These are phyloP conservation scores for Diaporthe destruens DNA, from an alignment of 2,329 filamentous ascomycete species.

Conservation along the genomic window DNA sequence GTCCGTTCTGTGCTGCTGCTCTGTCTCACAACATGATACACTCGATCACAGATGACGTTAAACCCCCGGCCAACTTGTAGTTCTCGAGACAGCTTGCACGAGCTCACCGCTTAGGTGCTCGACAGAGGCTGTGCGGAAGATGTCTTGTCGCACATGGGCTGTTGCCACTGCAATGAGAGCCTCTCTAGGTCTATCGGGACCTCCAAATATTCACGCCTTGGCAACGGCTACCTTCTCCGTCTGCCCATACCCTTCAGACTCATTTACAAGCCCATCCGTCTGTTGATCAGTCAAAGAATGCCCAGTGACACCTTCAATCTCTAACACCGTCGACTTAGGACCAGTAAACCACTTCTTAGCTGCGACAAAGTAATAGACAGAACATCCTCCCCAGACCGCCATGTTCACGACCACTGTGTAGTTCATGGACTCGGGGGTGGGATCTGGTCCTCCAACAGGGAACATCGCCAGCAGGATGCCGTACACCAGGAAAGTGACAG, in stretches of 20 bases:
- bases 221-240: conserved; percentile 25
- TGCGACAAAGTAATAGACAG: conserved; percentile 68
- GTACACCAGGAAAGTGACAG: conserved; percentile 67
- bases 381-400: conserved; percentile 68
- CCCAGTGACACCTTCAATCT: conserved; percentile 44
- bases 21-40: not conserved
- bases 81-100: not conserved
- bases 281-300: conserved; percentile 44
- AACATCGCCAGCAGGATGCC: conserved; percentile 71
- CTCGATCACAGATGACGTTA: no score
- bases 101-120: not conserved
- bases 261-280: conserved; percentile 23
- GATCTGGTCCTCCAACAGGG: conserved; percentile 66
- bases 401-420: conserved; percentile 73
- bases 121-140: not conserved
- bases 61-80: no score
- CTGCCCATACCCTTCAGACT: conserved; percentile 20
- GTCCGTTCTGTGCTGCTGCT: not conserved
- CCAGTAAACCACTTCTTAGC: conserved; percentile 72
- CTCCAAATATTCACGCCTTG: conserved; percentile 14
- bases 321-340: conserved; percentile 67
- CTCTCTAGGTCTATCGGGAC: not conserved
- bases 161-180: not conserved
- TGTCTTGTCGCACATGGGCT: not conserved
- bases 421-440: conserved; percentile 66